Conservation (phyloP, 1,284 basidiomycete genomes). For the Naganishia cerealis region DNA sequence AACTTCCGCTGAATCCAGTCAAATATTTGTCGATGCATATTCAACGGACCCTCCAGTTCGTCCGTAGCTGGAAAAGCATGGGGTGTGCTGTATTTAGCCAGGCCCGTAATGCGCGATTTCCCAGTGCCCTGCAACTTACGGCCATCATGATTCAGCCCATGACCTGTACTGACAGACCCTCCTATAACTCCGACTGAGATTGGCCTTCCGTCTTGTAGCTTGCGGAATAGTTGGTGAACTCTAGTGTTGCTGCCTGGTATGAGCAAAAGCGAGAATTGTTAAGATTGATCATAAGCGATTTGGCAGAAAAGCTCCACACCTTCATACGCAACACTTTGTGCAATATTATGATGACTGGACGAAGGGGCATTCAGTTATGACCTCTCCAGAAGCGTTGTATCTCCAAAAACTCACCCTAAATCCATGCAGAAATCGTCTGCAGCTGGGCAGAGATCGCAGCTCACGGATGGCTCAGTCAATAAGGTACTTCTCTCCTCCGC, state of each 20-base stretch:
- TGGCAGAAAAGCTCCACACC: background rate
- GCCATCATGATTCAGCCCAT: slow-evolving; percentile 25
- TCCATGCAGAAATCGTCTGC: slow-evolving; percentile 27
- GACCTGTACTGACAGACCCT: slow-evolving; percentile 27
- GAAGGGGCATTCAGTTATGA: background rate
- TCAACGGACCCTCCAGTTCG: slow-evolving; percentile 28
- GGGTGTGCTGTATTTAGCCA: background rate
- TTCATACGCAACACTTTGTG: slow-evolving; percentile 22
- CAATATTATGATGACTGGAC: slow-evolving; percentile 16
- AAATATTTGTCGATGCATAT: slow-evolving; percentile 46
- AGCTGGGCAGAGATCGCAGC: slow-evolving; percentile 25
- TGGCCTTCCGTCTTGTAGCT: slow-evolving; percentile 21
- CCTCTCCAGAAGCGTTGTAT: background rate
- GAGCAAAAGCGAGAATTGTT: background rate
- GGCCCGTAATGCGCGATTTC: background rate
- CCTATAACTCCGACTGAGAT: slow-evolving; percentile 30
- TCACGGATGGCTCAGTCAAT: slow-evolving; percentile 19
- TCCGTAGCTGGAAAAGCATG: background rate
- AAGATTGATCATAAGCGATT: background rate
- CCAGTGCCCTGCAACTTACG: slow-evolving; percentile 1
- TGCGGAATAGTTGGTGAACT: slow-evolving; percentile 25
- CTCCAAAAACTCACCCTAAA: slow-evolving; percentile 7
- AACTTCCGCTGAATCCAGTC: slow-evolving; percentile 45
- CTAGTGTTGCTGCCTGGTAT: slow-evolving; percentile 20
- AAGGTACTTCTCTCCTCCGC: slow-evolving; percentile 18